These are phyloP conservation scores for Sclerotinia glacialis DNA, from an alignment of 2,329 filamentous ascomycete species.

Conservation along the genomic window DNA sequence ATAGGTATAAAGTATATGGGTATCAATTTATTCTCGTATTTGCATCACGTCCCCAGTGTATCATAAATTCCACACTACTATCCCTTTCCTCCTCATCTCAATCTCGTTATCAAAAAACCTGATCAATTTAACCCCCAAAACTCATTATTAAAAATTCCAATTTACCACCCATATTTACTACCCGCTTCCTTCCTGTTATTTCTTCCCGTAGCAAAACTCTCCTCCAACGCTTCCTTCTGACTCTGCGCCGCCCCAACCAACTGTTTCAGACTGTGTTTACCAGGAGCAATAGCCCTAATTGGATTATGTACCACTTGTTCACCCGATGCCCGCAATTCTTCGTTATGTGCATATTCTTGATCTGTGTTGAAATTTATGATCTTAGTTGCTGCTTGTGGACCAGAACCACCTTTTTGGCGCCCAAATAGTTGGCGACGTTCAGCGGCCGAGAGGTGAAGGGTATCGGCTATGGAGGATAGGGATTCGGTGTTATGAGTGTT, in stretches of 20 bases:
- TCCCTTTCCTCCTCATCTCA: neutral
- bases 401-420: constrained; percentile 49
- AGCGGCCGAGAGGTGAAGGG: constrained; percentile 74
- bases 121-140: neutral
- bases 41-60: neutral
- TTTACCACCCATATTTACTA: constrained; percentile 76
- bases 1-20: neutral
- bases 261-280: constrained; percentile 87
- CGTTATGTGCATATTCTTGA: constrained; percentile 80
- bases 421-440: constrained; percentile 84
- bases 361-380: constrained; percentile 89
- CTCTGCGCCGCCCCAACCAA: constrained; percentile 78
- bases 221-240: constrained; percentile 84
- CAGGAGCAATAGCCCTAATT: constrained; percentile 76
- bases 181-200: constrained; percentile 79
- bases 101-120: neutral
- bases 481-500: constrained; percentile 46
- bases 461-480: constrained; percentile 68
- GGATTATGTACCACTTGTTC: constrained; percentile 74
- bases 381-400: constrained; percentile 49
- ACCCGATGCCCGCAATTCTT: constrained; percentile 67
- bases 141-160: neutral
- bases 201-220: constrained; percentile 81
- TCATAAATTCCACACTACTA: neutral
- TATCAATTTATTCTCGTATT: neutral